These are phyloP conservation scores for Neurospora africana DNA, from an alignment of 495 filamentous ascomycete genomes.

Conservation along the genomic window DNA sequence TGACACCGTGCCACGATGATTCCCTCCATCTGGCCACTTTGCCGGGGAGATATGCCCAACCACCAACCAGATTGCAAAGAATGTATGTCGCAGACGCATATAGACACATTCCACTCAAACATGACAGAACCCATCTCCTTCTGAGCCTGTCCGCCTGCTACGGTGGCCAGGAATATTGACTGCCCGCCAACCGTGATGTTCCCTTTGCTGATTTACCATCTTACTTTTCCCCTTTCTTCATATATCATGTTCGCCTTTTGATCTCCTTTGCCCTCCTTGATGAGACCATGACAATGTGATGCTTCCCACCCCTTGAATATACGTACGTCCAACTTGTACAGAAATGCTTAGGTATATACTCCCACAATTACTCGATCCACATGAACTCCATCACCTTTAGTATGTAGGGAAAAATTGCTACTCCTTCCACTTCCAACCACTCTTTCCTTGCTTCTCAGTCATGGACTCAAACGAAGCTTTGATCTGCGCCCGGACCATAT, in stretches of 20 bases:
- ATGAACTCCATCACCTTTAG: neutral
- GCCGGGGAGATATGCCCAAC: neutral
- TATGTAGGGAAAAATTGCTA: slow-evolving; percentile 5
- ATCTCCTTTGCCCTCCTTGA: neutral
- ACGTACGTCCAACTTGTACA: neutral
- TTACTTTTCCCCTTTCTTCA: neutral
- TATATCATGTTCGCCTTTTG: neutral
- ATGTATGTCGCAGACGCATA: neutral
- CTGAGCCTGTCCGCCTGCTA: neutral
- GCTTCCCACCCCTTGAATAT: neutral
- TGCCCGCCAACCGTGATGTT: neutral
- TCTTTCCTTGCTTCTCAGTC: slow-evolving; percentile 12
- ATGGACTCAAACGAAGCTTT: slow-evolving; percentile 18
- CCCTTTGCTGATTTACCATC: neutral
- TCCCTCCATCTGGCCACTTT: neutral
- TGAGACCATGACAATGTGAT: neutral
- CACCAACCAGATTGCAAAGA: neutral
- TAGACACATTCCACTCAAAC: neutral
- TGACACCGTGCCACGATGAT: neutral
- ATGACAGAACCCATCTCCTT: neutral
- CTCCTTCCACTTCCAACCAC: slow-evolving; percentile 16
- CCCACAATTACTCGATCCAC: neutral
- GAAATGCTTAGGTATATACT: neutral
- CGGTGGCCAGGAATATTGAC: neutral
- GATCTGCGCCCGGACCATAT: slow-evolving; percentile 11